Base-by-base conservation (phyloP, 768 basidiomycete species). In the Suillus tomentosus region DNA sequence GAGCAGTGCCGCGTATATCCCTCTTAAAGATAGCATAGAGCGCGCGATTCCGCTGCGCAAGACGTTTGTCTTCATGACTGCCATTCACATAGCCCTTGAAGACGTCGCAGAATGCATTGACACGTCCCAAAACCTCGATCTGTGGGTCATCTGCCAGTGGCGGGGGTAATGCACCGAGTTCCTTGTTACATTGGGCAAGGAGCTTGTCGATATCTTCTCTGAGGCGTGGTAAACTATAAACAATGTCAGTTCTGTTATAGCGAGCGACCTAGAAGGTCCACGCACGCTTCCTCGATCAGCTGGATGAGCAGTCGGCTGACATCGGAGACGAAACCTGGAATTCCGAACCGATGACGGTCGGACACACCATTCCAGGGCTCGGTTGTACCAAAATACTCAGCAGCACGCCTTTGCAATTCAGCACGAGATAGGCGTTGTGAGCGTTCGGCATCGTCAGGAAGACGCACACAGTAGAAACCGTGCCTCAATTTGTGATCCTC, bases 401-500 rank as follows among this genome's bases (percentile, higher is more conserved):
- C 55, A 64, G 82, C 83, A 1, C 62, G 58, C n/a, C 62, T 66
- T n/a, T 82, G 74, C 4, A 80, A 77, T 9, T 74, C 68, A 11
- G 65, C 66, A 2, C 73, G 63, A 1, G 74, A 72, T 14, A 80
- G 74, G 8, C 70, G 69, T 24, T 65, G 68, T 5, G 60, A 51
- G 11, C 82, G 71, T 60, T 81, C 73, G 17, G 64, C 70, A 64
- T 79, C 81, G 1, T 77, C 74, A 0, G 80, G 81, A 59, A 79
- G 81, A 17, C 78, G 77, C 0, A 80, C 81, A 55, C 80, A 80
- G 59, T 78, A 82, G 61, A 81, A 83, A 27, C 83, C 75, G 61
- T 80, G 78, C 40, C 61, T 67, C 55, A 85, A 69, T 37, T 67
- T 66, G 65, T 85, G 76, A 64, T 72, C 53, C 27, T 42, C 24